These are phyloP conservation scores for Cladophialophora exuberans DNA, from an alignment of 2,329 filamentous ascomycete genomes.

Conservation along the genomic window DNA sequence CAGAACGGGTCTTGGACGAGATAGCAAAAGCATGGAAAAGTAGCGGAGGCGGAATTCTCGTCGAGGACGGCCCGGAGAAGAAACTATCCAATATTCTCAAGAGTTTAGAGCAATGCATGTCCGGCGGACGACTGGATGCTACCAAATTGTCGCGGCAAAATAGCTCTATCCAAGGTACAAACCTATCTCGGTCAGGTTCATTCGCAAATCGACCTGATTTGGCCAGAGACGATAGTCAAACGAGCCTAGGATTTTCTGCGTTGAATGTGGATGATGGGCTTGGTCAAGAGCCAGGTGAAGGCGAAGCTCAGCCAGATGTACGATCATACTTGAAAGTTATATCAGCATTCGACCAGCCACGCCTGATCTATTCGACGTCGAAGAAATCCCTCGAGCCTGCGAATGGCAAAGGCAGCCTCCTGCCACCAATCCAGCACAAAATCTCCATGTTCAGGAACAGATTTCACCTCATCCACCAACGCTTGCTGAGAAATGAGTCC, in stretches of 20 bases:
- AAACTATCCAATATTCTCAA: constrained; percentile 79
- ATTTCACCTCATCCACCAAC: constrained; percentile 90
- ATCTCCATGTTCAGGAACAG: constrained; percentile 85
- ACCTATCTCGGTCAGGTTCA: constrained; percentile 64
- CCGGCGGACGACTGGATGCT: constrained; percentile 64
- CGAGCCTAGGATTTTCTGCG: constrained; percentile 63
- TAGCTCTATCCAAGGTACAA: constrained; percentile 47
- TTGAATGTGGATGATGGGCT: constrained; percentile 44
- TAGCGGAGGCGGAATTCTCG: constrained; percentile 83
- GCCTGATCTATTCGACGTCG: constrained; percentile 48
- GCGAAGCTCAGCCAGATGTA: constrained; percentile 64
- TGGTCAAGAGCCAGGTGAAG: constrained; percentile 5
- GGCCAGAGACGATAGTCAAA: constrained; percentile 63
- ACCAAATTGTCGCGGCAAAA: constrained; percentile 53
- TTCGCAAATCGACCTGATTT: constrained; percentile 38
- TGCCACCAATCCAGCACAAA: constrained; percentile 80
- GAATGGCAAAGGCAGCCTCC: constrained; percentile 66
- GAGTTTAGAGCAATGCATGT: constrained; percentile 84
- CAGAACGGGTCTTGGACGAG: constrained; percentile 90
- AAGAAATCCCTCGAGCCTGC: constrained; percentile 91
- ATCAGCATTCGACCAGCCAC: constrained; percentile 81
- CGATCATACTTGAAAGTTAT: constrained; percentile 84
- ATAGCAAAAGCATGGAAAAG: constrained; percentile 91
- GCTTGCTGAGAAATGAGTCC: constrained; percentile 86
- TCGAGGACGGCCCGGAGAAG: constrained; percentile 76